Evolutionary conservation across 768 basidiomycete species (phyloP).

Genomic region (Strobilomyces dryophilus): DNA sequence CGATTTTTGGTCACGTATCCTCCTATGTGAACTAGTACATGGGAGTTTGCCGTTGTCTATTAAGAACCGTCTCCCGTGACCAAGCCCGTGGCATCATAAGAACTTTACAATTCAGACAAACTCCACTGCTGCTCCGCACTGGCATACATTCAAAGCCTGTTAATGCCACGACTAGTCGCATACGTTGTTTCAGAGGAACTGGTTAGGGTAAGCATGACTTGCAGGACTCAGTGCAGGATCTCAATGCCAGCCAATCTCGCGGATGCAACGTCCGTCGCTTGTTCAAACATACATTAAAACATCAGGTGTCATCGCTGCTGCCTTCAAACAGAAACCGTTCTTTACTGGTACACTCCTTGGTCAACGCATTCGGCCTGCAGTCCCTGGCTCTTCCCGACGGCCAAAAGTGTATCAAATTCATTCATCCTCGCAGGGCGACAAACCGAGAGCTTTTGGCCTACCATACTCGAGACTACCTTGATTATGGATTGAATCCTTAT

Average conservation of each 20-base stretch:
- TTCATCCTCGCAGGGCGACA: conserved; percentile 53
- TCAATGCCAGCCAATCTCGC: background rate
- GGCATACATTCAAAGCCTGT: background rate
- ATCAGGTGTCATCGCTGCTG: conserved; percentile 49
- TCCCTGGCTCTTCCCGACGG: conserved; percentile 24
- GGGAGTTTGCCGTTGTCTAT: too few species aligned
- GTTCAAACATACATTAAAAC: too few species aligned
- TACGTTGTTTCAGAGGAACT: conserved; percentile 61
- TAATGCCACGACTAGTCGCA: conserved; percentile 25
- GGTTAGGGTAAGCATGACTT: conserved; percentile 37
- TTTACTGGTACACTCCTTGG: conserved; percentile 59
- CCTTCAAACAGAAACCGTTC: conserved; percentile 71
- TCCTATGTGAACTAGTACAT: too few species aligned
- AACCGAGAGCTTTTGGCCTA: conserved; percentile 57
- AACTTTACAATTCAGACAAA: too few species aligned
- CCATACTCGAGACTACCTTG: conserved; percentile 70
- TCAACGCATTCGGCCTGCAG: conserved; percentile 50
- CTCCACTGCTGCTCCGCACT: too few species aligned
- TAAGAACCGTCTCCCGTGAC: too few species aligned
- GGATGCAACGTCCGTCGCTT: too few species aligned
- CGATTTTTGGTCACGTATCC: too few species aligned
- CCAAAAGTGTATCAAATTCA: conserved; percentile 35
- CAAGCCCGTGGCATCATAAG: too few species aligned
- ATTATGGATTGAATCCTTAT: conserved; percentile 44
- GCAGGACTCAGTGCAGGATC: background rate